These are phyloP conservation scores for Ramaria sp. DNA, from an alignment of 768 basidiomycete genomes.

Conservation along the genomic window DNA sequence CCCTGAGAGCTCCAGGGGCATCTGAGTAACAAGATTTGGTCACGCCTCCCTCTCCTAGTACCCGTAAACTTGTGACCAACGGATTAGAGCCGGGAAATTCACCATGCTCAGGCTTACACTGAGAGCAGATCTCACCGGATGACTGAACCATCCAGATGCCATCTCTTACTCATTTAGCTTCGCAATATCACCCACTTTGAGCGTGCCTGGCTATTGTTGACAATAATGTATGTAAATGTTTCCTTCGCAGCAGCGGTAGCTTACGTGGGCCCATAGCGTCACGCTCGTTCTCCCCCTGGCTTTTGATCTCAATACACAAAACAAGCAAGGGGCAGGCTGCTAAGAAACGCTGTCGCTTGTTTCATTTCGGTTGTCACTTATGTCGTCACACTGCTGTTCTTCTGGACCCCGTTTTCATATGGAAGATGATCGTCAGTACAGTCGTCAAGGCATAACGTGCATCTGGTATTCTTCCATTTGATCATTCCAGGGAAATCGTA, in stretches of 20 bases:
- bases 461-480: neutral
- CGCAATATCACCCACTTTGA: slow-evolving; percentile 35
- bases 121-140: slow-evolving; percentile 28
- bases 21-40: slow-evolving; percentile 17
- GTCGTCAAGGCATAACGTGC: neutral
- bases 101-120: too few relatives aligned
- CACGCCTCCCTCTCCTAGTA: neutral
- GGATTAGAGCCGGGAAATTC: neutral
- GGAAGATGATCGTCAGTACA: slow-evolving; percentile 34
- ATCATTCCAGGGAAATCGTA: slow-evolving; percentile 29
- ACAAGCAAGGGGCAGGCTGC: too few relatives aligned
- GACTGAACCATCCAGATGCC: slow-evolving; percentile 34
- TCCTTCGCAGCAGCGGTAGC: too few relatives aligned
- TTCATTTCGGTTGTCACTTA: slow-evolving; percentile 25
- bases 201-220: slow-evolving; percentile 27
- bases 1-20: slow-evolving; percentile 29
- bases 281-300: too few relatives aligned
- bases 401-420: slow-evolving; percentile 30
- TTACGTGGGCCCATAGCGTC: too few relatives aligned
- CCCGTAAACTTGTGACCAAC: neutral
- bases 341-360: slow-evolving; percentile 27
- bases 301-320: too few relatives aligned
- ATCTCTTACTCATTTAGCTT: slow-evolving; percentile 24
- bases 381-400: slow-evolving; percentile 30
- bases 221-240: too few relatives aligned